A percentile compares a stretch with the other conserved stretches of the same genome.
Conservation (phyloP, 2,329 filamentous ascomycete species). For the Scleromitrula shiraiana region DNA sequence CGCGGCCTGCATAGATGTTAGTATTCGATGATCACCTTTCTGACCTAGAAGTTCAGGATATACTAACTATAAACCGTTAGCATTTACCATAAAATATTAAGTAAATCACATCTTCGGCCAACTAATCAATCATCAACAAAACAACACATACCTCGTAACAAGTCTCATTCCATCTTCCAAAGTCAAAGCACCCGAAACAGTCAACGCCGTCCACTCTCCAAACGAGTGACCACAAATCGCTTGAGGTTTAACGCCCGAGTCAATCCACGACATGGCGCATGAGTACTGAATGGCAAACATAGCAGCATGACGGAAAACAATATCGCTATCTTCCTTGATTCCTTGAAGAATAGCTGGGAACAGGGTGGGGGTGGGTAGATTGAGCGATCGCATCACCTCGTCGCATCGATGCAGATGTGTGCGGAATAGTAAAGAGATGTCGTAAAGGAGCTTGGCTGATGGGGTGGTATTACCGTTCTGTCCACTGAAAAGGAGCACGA, state of each 20-base stretch:
- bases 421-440: neutral
- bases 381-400: neutral
- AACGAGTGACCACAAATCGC: slow-evolving; percentile 32
- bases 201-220: slow-evolving; percentile 33
- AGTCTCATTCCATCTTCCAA: slow-evolving; percentile 14
- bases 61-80: too few species aligned
- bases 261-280: slow-evolving; percentile 16
- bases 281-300: slow-evolving; percentile 18
- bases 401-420: neutral
- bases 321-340: neutral
- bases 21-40: too few species aligned
- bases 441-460: neutral
- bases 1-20: slow-evolving; percentile 27
- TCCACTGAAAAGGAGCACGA: neutral
- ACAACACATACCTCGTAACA: too few species aligned
- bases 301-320: slow-evolving; percentile 11
- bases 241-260: slow-evolving; percentile 9
- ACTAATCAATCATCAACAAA: too few species aligned
- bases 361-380: neutral
- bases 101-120: too few species aligned
- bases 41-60: too few species aligned
- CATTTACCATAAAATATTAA: too few species aligned
- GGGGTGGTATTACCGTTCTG: neutral
- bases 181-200: slow-evolving; percentile 19
- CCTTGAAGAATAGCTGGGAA: neutral